Evolutionary conservation across 331 rosid species (phyloP).

Genomic region (Quercus phellos): DNA sequence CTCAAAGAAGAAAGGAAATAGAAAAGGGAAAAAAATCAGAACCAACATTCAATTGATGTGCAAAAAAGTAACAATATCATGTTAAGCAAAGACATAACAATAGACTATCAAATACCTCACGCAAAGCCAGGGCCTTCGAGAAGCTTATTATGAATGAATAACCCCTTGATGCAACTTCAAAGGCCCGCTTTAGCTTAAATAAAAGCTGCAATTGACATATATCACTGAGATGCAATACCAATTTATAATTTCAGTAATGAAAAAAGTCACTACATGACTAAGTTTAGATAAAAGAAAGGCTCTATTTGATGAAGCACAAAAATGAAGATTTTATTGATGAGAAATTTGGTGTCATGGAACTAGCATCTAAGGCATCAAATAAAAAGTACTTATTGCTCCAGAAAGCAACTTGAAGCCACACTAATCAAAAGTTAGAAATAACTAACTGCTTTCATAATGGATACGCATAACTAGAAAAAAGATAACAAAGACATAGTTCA

Average conservation of each 20-base stretch:
- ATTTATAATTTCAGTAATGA: background rate
- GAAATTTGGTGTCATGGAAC: background rate
- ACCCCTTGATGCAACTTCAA: conserved; percentile 94
- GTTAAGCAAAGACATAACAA: background rate
- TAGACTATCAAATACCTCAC: conserved; percentile 53
- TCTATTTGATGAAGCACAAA: background rate
- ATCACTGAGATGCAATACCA: conserved; percentile 15
- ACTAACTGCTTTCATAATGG: background rate
- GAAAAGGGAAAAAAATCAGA: conserved; percentile 6
- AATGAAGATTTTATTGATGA: background rate
- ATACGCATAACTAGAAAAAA: background rate
- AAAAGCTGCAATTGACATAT: conserved; percentile 61
- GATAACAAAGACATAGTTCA: background rate
- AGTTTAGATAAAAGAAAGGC: background rate
- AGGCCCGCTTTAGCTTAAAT: conserved; percentile 82
- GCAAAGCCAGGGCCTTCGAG: conserved; percentile 72
- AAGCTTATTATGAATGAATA: conserved; percentile 87
- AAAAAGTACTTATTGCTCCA: background rate
- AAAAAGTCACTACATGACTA: background rate
- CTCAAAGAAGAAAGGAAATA: conserved; percentile 31
- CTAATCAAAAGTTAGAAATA: background rate
- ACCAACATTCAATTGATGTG: conserved; percentile 19
- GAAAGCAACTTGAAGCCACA: background rate
- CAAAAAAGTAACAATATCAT: conserved; percentile 2
- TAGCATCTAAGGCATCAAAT: background rate